phyloP scores from a whole-genome alignment of 1,139 yeast species.

The Pichia kudriavzevii region DNA sequence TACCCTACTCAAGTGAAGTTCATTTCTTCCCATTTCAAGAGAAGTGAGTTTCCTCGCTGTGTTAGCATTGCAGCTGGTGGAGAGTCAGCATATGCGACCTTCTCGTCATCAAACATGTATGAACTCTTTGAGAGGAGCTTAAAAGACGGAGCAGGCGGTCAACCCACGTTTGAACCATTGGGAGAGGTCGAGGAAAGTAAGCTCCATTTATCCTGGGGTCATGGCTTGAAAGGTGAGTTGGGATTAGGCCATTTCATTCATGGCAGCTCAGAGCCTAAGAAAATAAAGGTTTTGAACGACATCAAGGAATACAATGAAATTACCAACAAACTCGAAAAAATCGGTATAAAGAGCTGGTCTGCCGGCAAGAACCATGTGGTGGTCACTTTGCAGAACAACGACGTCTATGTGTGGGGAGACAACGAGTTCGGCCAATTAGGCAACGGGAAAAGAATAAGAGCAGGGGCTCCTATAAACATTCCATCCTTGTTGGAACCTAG shows the following conservation, averaged over 20 bases:
- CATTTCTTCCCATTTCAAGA: conserved; percentile 32
- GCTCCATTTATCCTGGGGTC: conserved; percentile 60
- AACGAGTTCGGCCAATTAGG: conserved; percentile 81
- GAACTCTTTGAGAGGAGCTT: conserved; percentile 27
- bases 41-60: conserved; percentile 36
- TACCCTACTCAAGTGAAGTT: conserved; percentile 53
- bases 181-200: conserved; percentile 24
- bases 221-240: conserved; percentile 81
- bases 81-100: conserved; percentile 53
- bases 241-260: conserved; percentile 71
- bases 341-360: conserved; percentile 45
- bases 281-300: conserved; percentile 44
- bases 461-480: conserved; percentile 45
- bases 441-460: conserved; percentile 62
- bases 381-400: conserved; percentile 53
- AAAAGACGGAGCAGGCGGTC: conserved; percentile 12
- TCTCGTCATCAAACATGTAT: conserved; percentile 30
- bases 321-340: conserved; percentile 30
- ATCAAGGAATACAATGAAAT: conserved; percentile 36
- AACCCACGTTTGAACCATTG: conserved; percentile 22
- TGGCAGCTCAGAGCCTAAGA: conserved; percentile 60
- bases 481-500: conserved; percentile 55
- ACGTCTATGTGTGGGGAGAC: conserved; percentile 76
- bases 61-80: conserved; percentile 58
- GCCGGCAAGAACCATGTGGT: conserved; percentile 63